Conservation (phyloP, 106 monocot species). For the Acorus calamus region DNA sequence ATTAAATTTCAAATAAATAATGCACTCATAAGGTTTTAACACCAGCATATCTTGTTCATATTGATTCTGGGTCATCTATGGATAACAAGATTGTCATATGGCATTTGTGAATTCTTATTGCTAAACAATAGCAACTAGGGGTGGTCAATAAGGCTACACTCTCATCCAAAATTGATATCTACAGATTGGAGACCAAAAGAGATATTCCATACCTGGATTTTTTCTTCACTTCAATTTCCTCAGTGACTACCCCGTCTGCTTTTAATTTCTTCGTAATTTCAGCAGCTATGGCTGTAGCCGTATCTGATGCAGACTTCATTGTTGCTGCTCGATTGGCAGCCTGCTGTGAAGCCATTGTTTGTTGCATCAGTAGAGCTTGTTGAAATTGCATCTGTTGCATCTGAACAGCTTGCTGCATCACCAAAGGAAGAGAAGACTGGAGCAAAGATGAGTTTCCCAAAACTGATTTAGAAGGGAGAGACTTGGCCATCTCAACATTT, state of each 20-base stretch:
- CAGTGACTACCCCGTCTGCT: conserved; percentile 50
- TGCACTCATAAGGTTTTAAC: too few species aligned
- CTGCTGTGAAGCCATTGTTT: conserved; percentile 75
- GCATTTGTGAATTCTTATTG: too few species aligned
- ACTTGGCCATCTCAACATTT: conserved; percentile 98
- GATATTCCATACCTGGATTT: conserved; percentile 49
- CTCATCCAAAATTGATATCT: neutral
- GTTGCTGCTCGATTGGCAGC: conserved; percentile 89
- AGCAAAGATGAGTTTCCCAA: conserved; percentile 21
- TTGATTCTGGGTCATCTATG: too few species aligned
- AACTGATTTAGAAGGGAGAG: conserved; percentile 62
- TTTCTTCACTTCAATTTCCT: conserved; percentile 40
- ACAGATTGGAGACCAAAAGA: neutral
- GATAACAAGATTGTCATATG: too few species aligned
- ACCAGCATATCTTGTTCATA: too few species aligned
- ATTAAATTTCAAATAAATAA: too few species aligned
- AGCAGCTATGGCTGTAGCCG: conserved; percentile 87
- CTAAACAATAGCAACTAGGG: neutral
- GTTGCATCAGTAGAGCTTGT: conserved; percentile 94
- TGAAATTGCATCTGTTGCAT: conserved; percentile 99
- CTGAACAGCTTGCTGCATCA: conserved; percentile 98
- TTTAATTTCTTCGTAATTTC: conserved; percentile 95
- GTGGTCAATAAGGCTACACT: neutral
- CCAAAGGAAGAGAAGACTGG: conserved; percentile 50
- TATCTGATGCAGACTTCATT: conserved; percentile 98